Evolutionary conservation across 2,329 filamentous ascomycete genomes (phyloP), one percentile per base, ranked within the genome.

Genomic region (Dactylellina haptotyla): DNA sequence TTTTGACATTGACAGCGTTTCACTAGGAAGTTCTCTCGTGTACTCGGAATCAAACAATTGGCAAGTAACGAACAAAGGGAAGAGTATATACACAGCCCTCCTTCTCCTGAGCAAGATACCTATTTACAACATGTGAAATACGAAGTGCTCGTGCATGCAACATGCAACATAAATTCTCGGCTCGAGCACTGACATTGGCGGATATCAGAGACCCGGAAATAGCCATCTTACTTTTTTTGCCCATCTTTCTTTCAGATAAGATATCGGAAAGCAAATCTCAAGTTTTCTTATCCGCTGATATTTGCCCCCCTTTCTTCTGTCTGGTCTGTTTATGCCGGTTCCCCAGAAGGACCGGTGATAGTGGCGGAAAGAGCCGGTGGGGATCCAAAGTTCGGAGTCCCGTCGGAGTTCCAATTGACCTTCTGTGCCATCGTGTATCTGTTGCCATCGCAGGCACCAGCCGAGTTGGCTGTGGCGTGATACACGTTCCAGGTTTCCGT

Each of bases 401-500:
- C 85, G 71, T 87, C 82, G 0, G 81, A 79, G 46, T 85, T 84
- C 75, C 82, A 84, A 20, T 83, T 83, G 25, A 87, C 77, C 23
- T 82, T 82, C 77, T 86, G 83, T 0, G 83, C 84, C 80, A 84
- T 84, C 0, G 86, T 85, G 73, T 87, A 87, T 39, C 86, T 79
- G 3, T 81, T 84, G 1, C 83, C 81, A 67, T 86, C 85, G 63
- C 86, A 88, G 0, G 83, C 82, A 0, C 86, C 85, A 0, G 79
- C 79, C 9, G 81, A 79, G 67, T 82, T 84, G 1, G 81, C 79
- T 0, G 85, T 86, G 0, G 85, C 85, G 75, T 87, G 85, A 78
- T 85, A 87, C 0, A 85, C 83, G 57, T 85, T 86, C 83, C 83
- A 87, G 1, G 82, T 84, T 78, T 87, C 82, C 0, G 79, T 83